Percentiles rank a stretch among this genome's conserved stretches.
phyloP scores from a whole-genome alignment of 495 filamentous ascomycete species.

The Penicillium bovifimosum region DNA sequence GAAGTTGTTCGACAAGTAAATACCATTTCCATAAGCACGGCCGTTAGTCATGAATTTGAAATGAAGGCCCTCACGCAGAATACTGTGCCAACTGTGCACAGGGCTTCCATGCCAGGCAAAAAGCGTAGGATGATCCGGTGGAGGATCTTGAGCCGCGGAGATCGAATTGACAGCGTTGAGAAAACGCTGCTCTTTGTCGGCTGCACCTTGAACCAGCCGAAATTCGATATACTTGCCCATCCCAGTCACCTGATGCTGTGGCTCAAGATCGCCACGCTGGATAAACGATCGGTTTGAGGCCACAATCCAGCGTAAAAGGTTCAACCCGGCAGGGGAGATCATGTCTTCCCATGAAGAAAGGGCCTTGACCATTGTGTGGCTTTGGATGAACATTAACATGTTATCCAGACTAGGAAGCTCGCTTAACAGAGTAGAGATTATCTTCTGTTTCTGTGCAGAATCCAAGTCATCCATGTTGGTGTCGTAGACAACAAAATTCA shows the following conservation, averaged over 20 bases:
- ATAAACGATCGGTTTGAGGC: constrained; percentile 88
- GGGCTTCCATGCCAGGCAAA: constrained; percentile 84
- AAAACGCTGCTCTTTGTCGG: constrained; percentile 86
- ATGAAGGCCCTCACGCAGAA: constrained; percentile 76
- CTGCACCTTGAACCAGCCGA: constrained; percentile 80
- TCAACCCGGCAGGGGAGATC: constrained; percentile 61
- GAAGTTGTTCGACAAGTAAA: constrained; percentile 66
- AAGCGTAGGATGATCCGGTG: constrained; percentile 61
- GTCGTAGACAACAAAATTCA: constrained; percentile 44
- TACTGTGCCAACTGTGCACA: constrained; percentile 82
- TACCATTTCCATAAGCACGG: constrained; percentile 70
- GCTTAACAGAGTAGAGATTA: constrained; percentile 57
- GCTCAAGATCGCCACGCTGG: constrained; percentile 54
- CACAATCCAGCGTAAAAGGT: constrained; percentile 81
- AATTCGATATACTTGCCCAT: constrained; percentile 75
- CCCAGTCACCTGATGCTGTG: constrained; percentile 52
- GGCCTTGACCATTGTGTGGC: constrained; percentile 23
- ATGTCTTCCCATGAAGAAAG: constrained; percentile 57
- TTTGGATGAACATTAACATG: constrained; percentile 57
- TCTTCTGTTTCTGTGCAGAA: constrained; percentile 41
- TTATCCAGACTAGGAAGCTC: constrained; percentile 60
- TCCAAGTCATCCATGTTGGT: constrained; percentile 51
- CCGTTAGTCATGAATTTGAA: constrained; percentile 59
- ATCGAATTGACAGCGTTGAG: constrained; percentile 53
- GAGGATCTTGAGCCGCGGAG: constrained; percentile 27